phyloP scores from a whole-genome alignment of 129 eudicot genomes.

The Centaurea solstitialis region DNA sequence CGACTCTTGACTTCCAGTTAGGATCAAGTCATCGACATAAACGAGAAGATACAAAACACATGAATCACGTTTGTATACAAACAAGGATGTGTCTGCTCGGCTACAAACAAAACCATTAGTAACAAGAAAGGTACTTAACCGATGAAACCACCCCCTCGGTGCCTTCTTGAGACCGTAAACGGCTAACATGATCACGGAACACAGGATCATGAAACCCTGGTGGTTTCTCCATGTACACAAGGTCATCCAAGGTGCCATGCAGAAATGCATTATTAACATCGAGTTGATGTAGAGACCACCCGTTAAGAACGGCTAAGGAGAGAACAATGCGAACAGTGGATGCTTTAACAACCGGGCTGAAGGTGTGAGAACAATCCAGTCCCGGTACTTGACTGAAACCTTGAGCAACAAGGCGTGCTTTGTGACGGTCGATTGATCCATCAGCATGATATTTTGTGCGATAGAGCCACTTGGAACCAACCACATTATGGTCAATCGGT shows the following conservation, averaged over 20 bases:
- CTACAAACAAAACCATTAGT: slow-evolving; percentile 6
- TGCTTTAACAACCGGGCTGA: no score
- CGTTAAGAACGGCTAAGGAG: not conserved
- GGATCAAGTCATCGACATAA: not conserved
- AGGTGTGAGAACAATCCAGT: not conserved
- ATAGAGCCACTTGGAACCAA: not conserved
- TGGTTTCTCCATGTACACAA: slow-evolving; percentile 13
- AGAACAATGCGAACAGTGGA: not conserved
- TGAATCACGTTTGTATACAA: not conserved
- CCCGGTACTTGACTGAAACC: not conserved
- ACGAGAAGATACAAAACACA: not conserved
- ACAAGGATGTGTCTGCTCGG: slow-evolving; percentile 4
- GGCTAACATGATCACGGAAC: slow-evolving; percentile 4
- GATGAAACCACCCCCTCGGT: slow-evolving; percentile 14
- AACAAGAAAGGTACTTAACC: not conserved
- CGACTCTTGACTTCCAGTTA: not conserved
- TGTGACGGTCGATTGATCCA: not conserved
- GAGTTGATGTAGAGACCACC: not conserved
- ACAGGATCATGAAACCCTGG: not conserved
- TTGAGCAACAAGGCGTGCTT: no score
- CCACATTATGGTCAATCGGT: not conserved
- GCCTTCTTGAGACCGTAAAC: slow-evolving; percentile 22
- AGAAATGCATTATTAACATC: no score
- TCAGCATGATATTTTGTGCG: no score
- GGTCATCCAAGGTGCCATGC: not conserved